Percentiles rank a stretch among this genome's conserved stretches.
Evolutionary conservation across 2,329 filamentous ascomycete genomes (phyloP).

Genomic region (Alternaria incomplexa): DNA sequence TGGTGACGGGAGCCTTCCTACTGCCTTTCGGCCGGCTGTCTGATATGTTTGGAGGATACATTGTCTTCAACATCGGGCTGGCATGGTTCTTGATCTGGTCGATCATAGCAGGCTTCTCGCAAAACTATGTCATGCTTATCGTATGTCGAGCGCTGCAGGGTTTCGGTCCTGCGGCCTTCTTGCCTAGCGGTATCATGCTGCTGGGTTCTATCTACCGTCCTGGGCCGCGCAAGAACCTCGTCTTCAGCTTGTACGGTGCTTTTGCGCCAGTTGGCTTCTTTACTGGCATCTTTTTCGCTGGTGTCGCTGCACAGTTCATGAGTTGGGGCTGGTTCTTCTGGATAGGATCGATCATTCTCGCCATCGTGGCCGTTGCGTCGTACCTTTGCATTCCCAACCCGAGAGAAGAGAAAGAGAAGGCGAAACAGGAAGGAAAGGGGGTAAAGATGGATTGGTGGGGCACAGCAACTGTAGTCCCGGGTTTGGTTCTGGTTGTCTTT

Average conservation of each 20-base stretch:
- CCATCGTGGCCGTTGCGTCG: conserved; percentile 35
- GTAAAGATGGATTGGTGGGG: conserved; percentile 50
- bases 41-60: conserved; percentile 68
- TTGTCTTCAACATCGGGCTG: conserved; percentile 69
- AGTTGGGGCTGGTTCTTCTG: conserved; percentile 46
- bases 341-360: conserved; percentile 42
- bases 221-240: conserved; percentile 71
- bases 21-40: conserved; percentile 61
- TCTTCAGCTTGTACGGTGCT: conserved; percentile 66
- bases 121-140: conserved; percentile 72
- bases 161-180: conserved; percentile 73
- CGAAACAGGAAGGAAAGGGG: neutral
- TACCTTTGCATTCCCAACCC: conserved; percentile 40
- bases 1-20: conserved; percentile 46
- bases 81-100: conserved; percentile 72
- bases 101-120: conserved; percentile 72
- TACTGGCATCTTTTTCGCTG: conserved; percentile 46
- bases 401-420: conserved; percentile 12
- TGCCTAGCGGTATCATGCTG: conserved; percentile 72
- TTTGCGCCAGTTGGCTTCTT: conserved; percentile 58
- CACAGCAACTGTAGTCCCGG: conserved; percentile 50
- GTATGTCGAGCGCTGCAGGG: conserved; percentile 77
- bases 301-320: conserved; percentile 37
- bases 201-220: conserved; percentile 70
- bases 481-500: conserved; percentile 73